Percentiles rank a stretch among this genome's conserved stretches.
These are phyloP conservation scores for Colletotrichum sp. DNA, from an alignment of 2,329 filamentous ascomycete genomes.

Conservation along the genomic window DNA sequence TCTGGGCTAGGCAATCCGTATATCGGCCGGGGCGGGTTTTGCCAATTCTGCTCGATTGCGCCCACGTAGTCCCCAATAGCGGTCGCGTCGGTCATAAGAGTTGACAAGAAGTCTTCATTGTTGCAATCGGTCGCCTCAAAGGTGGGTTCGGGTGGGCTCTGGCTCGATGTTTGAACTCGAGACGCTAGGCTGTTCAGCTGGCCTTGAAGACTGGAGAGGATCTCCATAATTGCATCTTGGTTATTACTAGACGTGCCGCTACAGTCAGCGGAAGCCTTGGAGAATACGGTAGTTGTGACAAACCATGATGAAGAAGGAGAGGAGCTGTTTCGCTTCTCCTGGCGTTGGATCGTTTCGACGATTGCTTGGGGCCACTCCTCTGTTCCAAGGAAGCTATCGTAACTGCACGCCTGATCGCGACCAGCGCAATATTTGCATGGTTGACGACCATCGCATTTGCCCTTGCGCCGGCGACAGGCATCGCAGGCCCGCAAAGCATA, in stretches of 20 bases:
- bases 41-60: background rate
- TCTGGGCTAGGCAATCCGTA: conserved; percentile 31
- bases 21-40: conserved; percentile 17
- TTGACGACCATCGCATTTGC: conserved; percentile 26
- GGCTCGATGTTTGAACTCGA: background rate
- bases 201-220: background rate
- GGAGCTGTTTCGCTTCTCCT: background rate
- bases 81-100: background rate
- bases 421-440: conserved; percentile 24
- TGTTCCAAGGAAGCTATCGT: background rate
- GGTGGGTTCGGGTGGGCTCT: background rate
- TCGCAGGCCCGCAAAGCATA: conserved; percentile 28
- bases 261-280: background rate
- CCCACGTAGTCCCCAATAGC: background rate
- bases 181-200: conserved; percentile 8
- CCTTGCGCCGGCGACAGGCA: conserved; percentile 27
- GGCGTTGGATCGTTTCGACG: background rate
- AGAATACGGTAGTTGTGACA: background rate
- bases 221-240: background rate
- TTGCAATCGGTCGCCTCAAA: background rate
- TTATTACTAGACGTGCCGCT: background rate
- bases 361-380: background rate
- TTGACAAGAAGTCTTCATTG: background rate
- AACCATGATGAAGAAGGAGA: background rate
- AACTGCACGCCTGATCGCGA: conserved; percentile 21